Base-by-base conservation (phyloP, 352 stramenopile genomes). In the Globisporangium apiculatum region DNA sequence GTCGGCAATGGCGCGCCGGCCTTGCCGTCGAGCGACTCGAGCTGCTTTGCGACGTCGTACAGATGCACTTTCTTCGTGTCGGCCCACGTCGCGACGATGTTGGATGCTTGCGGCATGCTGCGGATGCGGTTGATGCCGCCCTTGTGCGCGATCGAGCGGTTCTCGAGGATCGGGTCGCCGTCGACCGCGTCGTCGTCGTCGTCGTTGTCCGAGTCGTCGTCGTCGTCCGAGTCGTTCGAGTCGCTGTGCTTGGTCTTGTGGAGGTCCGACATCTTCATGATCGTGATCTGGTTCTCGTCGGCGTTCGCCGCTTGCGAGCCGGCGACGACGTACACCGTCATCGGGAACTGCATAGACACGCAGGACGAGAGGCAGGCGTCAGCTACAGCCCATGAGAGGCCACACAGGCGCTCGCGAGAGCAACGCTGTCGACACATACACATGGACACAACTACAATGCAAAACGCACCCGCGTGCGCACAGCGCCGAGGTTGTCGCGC, bases 241-340 rank as follows among this genome's bases (percentile, higher is more conserved):
- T 85, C 74, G 51, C 72, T 87, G 57, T 91, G 75, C 73, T 97
- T 89, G 43, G 92, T 98, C 68, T 96, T 95, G 75, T 97, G 84
- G 56, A 99, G 68, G 60, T 99, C 96, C 50, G 88, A 96, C 74
- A 99, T 91, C 74, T 99, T 98, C 78, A 99, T 93, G 41, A 99
- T 68, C n/a, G 87, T 97, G 50, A 99, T 81, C 71, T 98, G 91
- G 79, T 99, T 99, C 51, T 96, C 85, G 31, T 97, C 76, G 2
- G 79, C 56, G 40, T 87, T 83, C 59, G 95, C 85, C 0, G 97
- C 96, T 71, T 99, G 97, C 18, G 96, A 98, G 18, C 97, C 97
- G 4, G 96, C 87, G 18, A 98, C 97, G 52, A 98, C 87, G 63
- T 95, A 98, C 53, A 99, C 78, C 0, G 87, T 97, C 76, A 98